Conservation (phyloP, 495 filamentous ascomycete genomes). For the Penicillium silybi region DNA sequence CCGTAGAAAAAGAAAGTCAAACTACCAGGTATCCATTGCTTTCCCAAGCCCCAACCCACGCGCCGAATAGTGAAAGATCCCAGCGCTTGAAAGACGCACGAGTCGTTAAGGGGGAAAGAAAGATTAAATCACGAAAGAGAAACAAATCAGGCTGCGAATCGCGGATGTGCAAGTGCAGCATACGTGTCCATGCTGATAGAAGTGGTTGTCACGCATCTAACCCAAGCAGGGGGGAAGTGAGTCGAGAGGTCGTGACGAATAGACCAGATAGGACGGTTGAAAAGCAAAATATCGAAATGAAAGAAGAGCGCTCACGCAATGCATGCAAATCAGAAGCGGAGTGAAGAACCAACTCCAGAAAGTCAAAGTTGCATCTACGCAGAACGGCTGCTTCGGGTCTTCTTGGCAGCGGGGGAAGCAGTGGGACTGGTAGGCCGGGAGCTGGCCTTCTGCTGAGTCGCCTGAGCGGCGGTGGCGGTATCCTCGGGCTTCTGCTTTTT, state of each 20-base stretch:
- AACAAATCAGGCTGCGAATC: background rate
- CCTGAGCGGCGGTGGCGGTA: slow-evolving; percentile 8
- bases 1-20: slow-evolving; percentile 7
- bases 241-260: background rate
- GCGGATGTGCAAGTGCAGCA: background rate
- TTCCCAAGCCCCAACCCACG: slow-evolving; percentile 8
- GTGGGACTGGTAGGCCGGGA: slow-evolving; percentile 19
- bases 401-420: slow-evolving; percentile 27
- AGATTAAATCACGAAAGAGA: slow-evolving; percentile 15
- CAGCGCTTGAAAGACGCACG: slow-evolving; percentile 9
- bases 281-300: background rate
- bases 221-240: background rate
- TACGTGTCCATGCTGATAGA: slow-evolving; percentile 2
- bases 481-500: slow-evolving; percentile 49
- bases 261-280: background rate
- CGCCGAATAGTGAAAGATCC: slow-evolving; percentile 2
- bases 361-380: background rate
- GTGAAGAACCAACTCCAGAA: background rate
- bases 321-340: background rate
- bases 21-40: slow-evolving; percentile 12
- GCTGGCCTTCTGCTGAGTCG: slow-evolving; percentile 30
- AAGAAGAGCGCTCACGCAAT: background rate
- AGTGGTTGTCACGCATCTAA: background rate
- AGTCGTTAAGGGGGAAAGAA: slow-evolving; percentile 1
- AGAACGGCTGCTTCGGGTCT: slow-evolving; percentile 14